phyloP scores from a whole-genome alignment of 495 filamentous ascomycete species.

The Penicillium chermesinum region DNA sequence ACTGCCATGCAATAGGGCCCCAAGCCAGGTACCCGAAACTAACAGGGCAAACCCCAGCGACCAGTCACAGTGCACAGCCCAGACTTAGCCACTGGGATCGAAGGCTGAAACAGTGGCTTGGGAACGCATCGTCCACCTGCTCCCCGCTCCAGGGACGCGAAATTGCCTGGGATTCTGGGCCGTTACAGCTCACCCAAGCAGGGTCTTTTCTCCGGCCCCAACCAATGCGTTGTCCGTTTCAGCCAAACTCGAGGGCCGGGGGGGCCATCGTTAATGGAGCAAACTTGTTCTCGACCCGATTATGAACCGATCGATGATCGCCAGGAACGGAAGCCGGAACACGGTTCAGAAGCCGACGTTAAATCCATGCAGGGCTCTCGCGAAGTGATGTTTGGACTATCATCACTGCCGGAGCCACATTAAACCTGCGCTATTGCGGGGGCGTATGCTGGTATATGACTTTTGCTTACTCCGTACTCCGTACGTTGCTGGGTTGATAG shows the following conservation, averaged over 20 bases:
- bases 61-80: no score
- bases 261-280: neutral
- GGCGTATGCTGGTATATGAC: no score
- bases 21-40: neutral
- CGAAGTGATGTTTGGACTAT: neutral
- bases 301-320: constrained; percentile 1
- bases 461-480: neutral
- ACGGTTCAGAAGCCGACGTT: neutral
- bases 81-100: neutral
- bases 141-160: no score
- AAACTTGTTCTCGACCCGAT: constrained; percentile 1
- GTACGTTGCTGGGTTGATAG: neutral
- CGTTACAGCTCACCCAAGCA: no score
- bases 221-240: neutral
- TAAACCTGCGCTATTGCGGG: no score
- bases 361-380: neutral
- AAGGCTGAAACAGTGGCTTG: neutral
- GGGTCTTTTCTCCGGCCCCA: neutral
- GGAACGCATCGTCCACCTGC: neutral
- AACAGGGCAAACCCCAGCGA: neutral
- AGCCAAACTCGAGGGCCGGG: neutral
- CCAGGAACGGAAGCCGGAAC: neutral
- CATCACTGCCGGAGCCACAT: no score
- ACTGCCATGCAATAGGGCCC: neutral
- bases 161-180: no score